Conservation (phyloP, 2,329 filamentous ascomycete species). For the Xylaria sp. region DNA sequence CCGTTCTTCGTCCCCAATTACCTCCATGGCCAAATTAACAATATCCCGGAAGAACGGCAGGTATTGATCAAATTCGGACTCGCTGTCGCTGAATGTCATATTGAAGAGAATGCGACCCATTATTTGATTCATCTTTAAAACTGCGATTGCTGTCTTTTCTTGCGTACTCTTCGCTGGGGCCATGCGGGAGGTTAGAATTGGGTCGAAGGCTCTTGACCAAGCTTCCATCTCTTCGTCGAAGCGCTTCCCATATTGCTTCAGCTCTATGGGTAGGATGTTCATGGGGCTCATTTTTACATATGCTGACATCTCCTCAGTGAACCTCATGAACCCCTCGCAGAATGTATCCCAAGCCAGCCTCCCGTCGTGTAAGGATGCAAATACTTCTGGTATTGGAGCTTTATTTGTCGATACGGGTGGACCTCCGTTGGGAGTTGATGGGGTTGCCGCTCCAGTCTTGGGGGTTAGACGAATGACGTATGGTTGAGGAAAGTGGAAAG, state of each 20-base stretch:
- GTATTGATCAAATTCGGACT: slow-evolving; percentile 68
- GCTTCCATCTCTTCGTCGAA: slow-evolving; percentile 63
- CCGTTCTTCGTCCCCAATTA: slow-evolving; percentile 68
- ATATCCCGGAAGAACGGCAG: slow-evolving; percentile 64
- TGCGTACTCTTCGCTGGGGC: slow-evolving; percentile 62
- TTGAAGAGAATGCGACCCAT: slow-evolving; percentile 68
- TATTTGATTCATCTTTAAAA: slow-evolving; percentile 71
- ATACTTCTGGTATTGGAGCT: slow-evolving; percentile 57
- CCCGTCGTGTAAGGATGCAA: slow-evolving; percentile 64
- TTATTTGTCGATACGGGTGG: slow-evolving; percentile 56
- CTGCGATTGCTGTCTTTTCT: slow-evolving; percentile 69
- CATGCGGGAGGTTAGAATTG: slow-evolving; percentile 62
- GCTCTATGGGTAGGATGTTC: slow-evolving; percentile 61
- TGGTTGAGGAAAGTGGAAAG: slow-evolving; percentile 72
- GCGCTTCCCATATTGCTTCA: slow-evolving; percentile 59
- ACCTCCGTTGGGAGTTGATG: slow-evolving; percentile 56
- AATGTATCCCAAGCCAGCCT: slow-evolving; percentile 67
- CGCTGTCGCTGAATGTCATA: slow-evolving; percentile 69
- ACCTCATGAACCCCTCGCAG: slow-evolving; percentile 66
- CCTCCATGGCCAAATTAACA: slow-evolving; percentile 67
- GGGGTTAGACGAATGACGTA: slow-evolving; percentile 67
- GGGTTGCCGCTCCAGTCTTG: slow-evolving; percentile 49
- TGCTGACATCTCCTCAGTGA: slow-evolving; percentile 66
- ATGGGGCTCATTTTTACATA: slow-evolving; percentile 62
- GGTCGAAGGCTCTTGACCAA: slow-evolving; percentile 68